A percentile compares a stretch with the other conserved stretches of the same genome.
Conservation (phyloP, 1,284 basidiomycete genomes). For the Ustilago trichophora region DNA sequence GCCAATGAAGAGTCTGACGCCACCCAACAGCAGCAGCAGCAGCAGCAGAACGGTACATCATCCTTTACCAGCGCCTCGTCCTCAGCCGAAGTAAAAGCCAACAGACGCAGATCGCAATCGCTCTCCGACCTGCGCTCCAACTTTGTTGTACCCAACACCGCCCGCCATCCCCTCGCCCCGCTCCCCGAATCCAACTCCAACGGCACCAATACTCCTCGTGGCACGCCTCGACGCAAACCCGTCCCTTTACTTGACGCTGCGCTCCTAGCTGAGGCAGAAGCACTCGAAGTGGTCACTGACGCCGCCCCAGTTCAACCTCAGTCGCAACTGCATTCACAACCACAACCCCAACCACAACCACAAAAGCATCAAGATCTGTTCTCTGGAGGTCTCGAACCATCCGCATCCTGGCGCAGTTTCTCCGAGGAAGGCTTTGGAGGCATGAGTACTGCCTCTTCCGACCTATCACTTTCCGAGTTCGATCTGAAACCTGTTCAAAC, state of each 20-base stretch:
- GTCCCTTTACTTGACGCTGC: conserved; percentile 1
- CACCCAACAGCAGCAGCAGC: no score
- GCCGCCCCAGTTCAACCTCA: no score
- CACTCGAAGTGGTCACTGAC: conserved; percentile 8
- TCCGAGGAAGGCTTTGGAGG: conserved; percentile 34
- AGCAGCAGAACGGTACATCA: no score
- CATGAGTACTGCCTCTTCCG: conserved; percentile 22
- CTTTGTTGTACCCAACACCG: neutral
- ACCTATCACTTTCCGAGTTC: conserved; percentile 22
- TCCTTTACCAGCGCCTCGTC: no score
- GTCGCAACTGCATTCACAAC: no score
- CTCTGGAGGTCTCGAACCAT: conserved; percentile 13
- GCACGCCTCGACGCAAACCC: conserved; percentile 14
- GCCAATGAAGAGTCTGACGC: no score
- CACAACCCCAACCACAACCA: no score
- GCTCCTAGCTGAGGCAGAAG: conserved; percentile 3
- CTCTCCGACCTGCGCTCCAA: conserved; percentile 18
- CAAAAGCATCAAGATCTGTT: no score
- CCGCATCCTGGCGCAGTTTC: conserved; percentile 29
- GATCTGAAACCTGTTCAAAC: conserved; percentile 6
- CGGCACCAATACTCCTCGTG: neutral
- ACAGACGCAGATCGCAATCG: conserved; percentile 23
- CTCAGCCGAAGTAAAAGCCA: conserved; percentile 3
- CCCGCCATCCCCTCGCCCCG: conserved; percentile 1
- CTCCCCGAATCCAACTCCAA: conserved; percentile 1